These are phyloP conservation scores for Aspergillus brasiliensis DNA, from an alignment of 2,329 filamentous ascomycete species.

Conservation along the genomic window DNA sequence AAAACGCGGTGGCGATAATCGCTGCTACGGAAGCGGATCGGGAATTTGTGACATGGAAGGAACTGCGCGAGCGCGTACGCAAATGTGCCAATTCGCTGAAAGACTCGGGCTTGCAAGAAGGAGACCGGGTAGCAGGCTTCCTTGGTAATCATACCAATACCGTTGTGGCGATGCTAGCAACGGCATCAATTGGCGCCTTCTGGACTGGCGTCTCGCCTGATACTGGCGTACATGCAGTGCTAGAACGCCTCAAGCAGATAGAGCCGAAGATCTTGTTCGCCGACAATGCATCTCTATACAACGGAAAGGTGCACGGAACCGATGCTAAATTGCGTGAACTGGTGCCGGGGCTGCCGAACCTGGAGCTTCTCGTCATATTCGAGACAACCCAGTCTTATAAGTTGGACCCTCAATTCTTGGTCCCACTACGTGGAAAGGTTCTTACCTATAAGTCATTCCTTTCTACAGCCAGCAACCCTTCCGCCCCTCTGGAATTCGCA, in stretches of 20 bases:
- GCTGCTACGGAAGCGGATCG: conserved; percentile 74
- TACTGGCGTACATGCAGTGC: conserved; percentile 84
- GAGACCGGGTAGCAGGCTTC: conserved; percentile 69
- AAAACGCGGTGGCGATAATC: conserved; percentile 70
- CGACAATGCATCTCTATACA: conserved; percentile 87
- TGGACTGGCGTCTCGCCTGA: conserved; percentile 95
- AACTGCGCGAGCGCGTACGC: conserved; percentile 76
- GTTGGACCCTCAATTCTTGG: conserved; percentile 39
- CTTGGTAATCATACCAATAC: conserved; percentile 89
- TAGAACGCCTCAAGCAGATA: conserved; percentile 86
- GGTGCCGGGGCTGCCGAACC: conserved; percentile 63
- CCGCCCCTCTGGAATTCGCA: conserved; percentile 62
- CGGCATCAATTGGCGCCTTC: conserved; percentile 78
- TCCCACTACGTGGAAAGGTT: conserved; percentile 40
- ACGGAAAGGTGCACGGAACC: conserved; percentile 84
- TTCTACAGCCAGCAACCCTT: conserved; percentile 40
- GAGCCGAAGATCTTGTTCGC: conserved; percentile 79
- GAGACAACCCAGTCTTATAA: conserved; percentile 57
- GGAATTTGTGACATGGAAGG: conserved; percentile 72
- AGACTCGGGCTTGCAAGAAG: conserved; percentile 62
- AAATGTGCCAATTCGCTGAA: conserved; percentile 71
- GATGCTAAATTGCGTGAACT: conserved; percentile 79
- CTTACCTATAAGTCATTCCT: conserved; percentile 51
- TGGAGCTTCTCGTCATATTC: conserved; percentile 75
- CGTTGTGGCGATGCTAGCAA: conserved; percentile 82